Evolutionary conservation across 164 flowering plant genomes (phyloP), one percentile per base, ranked within the genome.

Genomic region (Aristolochia fimbriata): DNA sequence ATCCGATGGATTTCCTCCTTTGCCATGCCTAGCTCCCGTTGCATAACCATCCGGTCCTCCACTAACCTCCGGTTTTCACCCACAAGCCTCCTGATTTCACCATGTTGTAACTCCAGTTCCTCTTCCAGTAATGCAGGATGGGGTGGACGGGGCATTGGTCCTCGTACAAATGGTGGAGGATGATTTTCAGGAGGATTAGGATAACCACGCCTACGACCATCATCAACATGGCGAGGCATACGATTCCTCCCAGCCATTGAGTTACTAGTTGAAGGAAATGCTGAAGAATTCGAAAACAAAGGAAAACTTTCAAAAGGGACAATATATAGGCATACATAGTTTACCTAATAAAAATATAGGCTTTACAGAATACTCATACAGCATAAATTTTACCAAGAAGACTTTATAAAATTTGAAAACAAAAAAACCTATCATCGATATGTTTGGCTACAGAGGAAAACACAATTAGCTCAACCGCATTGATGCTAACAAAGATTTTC

Each of bases 71-170:
- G 73, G 55, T 86, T 87, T 55, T 93, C 96, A n/a, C 15, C 76
- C 62, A 90, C 25, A 31, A 93, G 84, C 77, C 96, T 86, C 33
- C 82, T 76, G 3, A 87, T 74, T 65, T 90, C 96, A 57, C 51
- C 78, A 70, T 77, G 87, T 67, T 85, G 94, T 20, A 84, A 71
- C 68, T 86, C 92, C 70, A 93, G 83, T 60, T 93, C 99, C 62
- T 93, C 97, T 72, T 90, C 96, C 66, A 93, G 65, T 41, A 85
- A 19, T 21, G 85, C 91, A 24, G 90, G 93, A 64, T 90, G 97
- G 33, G 81, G 91, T 24, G 76, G 80, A n/a, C 77, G 80, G 15
- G 77, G 78, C 66, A 80, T 15, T 24, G 81, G 96, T 14, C 78
- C 91, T 1, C 84, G 81, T 47, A 63, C 51, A 33, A 60, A 50